Base-by-base conservation (phyloP, 495 filamentous ascomycete genomes). In the Trichocladium antarcticum region DNA sequence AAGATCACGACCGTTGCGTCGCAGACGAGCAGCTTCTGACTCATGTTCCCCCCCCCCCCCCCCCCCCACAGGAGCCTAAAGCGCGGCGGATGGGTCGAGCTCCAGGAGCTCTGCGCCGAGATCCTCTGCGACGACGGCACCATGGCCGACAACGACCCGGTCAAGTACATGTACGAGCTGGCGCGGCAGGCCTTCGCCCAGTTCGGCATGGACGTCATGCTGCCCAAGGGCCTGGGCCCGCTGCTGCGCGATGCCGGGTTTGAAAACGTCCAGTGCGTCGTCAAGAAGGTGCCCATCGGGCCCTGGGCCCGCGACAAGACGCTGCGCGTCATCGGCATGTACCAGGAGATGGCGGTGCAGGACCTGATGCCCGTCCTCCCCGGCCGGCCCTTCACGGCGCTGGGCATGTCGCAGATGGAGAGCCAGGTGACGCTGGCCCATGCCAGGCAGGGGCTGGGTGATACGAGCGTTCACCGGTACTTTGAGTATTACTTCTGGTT, bases 261-360 rank as follows among this genome's bases (percentile, higher is more conserved):
- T 51, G 66, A 70, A 9, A 75, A 83, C 51, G 69, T 83, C 24
- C 57, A 72, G 14, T 68, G 76, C 51, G 62, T 65, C 28, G 45
- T 67, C 8, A 66, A 61, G 47, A 79, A 79, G 55, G 59, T 76
- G 17, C 80, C 80, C 0, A 66, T 68, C 12, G 81, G 78, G 35
- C 58, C 68, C 3, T 81, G 77, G 79, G 65, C 79, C 0, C 64
- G 67, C 37, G 74, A 83, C 46, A 68, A 67, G 34, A 67, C 66
- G 29, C 54, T 80, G 57, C 77, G 76, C 51, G 59, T 76, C 50
- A 70, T 83, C 28, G 81, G 81, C 0, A 24, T 68, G 37, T 72
- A 69, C 36, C 12, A 35, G 9, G 55, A 53, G 34, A 31, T 47
- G 4, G 73, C 24, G 24, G 3, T 27, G 24, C 24, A 27, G 8